Evolutionary conservation across 2,329 filamentous ascomycete species (phyloP).

Genomic region (Paraphaeosphaeria sporulosa): DNA sequence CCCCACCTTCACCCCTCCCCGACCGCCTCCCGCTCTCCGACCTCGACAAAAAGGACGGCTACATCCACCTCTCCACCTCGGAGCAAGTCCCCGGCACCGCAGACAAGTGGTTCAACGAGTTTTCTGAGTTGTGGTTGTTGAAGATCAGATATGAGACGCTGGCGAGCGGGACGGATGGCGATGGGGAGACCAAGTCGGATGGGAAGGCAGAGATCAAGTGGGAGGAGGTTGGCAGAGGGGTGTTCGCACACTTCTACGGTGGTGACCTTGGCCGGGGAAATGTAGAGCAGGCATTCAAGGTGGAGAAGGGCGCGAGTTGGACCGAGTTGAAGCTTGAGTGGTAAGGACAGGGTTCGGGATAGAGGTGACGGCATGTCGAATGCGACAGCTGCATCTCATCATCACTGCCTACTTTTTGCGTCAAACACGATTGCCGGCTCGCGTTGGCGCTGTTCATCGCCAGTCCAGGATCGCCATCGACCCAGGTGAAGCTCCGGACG

Average conservation of each 20-base stretch:
- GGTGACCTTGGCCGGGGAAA: constrained; percentile 62
- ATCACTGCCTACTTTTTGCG: too few species aligned
- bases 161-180: constrained; percentile 42
- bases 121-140: constrained; percentile 57
- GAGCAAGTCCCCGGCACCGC: constrained; percentile 55
- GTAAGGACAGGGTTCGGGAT: constrained; percentile 17
- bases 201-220: constrained; percentile 56
- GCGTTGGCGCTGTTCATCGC: not conserved
- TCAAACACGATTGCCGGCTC: too few species aligned
- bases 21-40: constrained; percentile 64
- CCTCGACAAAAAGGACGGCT: constrained; percentile 67
- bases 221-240: constrained; percentile 58
- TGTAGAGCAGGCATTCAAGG: constrained; percentile 57
- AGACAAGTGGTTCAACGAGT: constrained; percentile 43
- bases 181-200: constrained; percentile 31
- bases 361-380: not conserved
- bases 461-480: not conserved
- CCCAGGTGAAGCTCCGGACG: not conserved
- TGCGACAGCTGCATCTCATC: too few species aligned
- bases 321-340: constrained; percentile 44
- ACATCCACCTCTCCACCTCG: constrained; percentile 67
- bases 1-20: constrained; percentile 63
- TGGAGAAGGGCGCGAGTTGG: constrained; percentile 61
- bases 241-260: constrained; percentile 67
- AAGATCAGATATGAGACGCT: constrained; percentile 61